Evolutionary conservation across 805 yeast genomes (phyloP).

Genomic region (Candida peoriensis): DNA sequence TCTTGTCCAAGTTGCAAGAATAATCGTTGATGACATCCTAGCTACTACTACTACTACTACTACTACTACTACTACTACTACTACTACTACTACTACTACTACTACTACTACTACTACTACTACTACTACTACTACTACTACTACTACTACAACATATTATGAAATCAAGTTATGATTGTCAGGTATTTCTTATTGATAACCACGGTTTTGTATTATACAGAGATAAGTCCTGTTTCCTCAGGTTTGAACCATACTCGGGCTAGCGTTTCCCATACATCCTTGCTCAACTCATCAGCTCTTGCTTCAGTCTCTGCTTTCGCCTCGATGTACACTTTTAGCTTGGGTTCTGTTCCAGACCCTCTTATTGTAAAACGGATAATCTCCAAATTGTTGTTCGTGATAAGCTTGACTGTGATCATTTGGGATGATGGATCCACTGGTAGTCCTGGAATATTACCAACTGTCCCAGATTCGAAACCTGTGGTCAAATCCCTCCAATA

Average conservation of each 20-base stretch:
- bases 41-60: no score
- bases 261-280: slow-evolving; percentile 61
- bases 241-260: slow-evolving; percentile 68
- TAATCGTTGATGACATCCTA: no score
- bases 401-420: slow-evolving; percentile 72
- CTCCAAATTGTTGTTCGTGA: slow-evolving; percentile 24
- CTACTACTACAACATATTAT: no score
- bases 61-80: no score
- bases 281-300: slow-evolving; percentile 48
- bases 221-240: slow-evolving; percentile 32
- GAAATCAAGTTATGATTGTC: no score
- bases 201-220: no score
- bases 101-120: no score
- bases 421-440: slow-evolving; percentile 74
- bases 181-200: no score
- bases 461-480: slow-evolving; percentile 73
- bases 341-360: slow-evolving; percentile 97
- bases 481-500: slow-evolving; percentile 80
- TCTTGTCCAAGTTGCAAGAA: no score
- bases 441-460: slow-evolving; percentile 50
- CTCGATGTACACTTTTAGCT: slow-evolving; percentile 86
- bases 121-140: no score
- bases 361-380: slow-evolving; percentile 74
- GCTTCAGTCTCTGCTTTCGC: slow-evolving; percentile 48
- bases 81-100: no score